phyloP scores from a whole-genome alignment of 2,329 filamentous ascomycete genomes.

The Neopestalotiopsis clavispora region DNA sequence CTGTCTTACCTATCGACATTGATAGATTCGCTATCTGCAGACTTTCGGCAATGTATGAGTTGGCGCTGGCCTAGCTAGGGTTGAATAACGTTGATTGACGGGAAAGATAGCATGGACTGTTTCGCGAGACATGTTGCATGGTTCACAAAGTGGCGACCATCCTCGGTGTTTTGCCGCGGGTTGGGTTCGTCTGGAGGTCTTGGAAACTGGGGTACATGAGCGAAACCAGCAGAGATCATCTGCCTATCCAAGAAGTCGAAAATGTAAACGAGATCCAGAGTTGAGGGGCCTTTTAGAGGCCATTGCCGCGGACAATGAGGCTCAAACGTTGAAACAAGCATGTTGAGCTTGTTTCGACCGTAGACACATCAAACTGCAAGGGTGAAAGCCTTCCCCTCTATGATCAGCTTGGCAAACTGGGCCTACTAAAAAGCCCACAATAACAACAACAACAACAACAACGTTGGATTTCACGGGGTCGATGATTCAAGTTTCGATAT shows the following conservation, averaged over 20 bases:
- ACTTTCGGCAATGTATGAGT: too few relatives aligned
- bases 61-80: too few relatives aligned
- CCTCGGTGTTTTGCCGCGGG: not conserved
- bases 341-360: slow-evolving; percentile 17
- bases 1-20: not conserved
- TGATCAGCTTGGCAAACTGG: not conserved
- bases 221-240: not conserved
- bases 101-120: too few relatives aligned
- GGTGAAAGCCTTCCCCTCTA: not conserved
- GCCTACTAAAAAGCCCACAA: not conserved
- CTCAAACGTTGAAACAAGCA: slow-evolving; percentile 13
- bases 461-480: not conserved
- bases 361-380: slow-evolving; percentile 14
- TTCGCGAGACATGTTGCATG: not conserved
- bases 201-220: not conserved
- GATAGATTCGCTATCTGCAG: not conserved
- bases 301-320: not conserved
- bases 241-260: not conserved
- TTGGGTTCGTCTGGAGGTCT: not conserved
- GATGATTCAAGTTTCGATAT: too few relatives aligned
- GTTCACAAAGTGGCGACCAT: not conserved
- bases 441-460: not conserved
- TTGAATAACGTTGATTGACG: too few relatives aligned
- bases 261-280: not conserved
- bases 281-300: not conserved